Evolutionary conservation across 2,329 filamentous ascomycete species (phyloP).

Genomic region (Lecanicillium sp.): DNA sequence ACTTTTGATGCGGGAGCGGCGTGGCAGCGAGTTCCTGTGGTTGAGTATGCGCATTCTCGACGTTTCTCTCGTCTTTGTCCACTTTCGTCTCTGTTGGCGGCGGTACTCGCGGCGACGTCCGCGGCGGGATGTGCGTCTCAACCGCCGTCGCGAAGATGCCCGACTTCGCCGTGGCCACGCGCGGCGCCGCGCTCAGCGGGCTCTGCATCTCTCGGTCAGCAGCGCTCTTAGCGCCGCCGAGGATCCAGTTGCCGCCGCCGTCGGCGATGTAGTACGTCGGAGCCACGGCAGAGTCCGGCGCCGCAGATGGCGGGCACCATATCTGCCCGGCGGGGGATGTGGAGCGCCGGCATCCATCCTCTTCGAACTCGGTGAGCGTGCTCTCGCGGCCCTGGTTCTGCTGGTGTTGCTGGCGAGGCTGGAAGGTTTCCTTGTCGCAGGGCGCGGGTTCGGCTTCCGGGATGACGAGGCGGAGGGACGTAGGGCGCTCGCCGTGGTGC

Average conservation of each 20-base stretch:
- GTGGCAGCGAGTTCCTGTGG: neutral
- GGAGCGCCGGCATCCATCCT: slow-evolving; percentile 37
- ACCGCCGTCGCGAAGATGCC: neutral
- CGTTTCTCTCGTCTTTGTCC: neutral
- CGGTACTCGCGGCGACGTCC: neutral
- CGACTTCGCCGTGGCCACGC: slow-evolving; percentile 5
- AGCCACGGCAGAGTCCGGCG: slow-evolving; percentile 23
- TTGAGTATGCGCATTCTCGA: neutral
- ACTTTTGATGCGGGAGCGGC: neutral
- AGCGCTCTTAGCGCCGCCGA: slow-evolving; percentile 33
- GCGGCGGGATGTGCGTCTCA: slow-evolving; percentile 2
- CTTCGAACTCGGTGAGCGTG: slow-evolving; percentile 47
- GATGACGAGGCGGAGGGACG: slow-evolving; percentile 4
- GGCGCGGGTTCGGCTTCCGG: slow-evolving; percentile 12
- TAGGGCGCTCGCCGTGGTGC: neutral
- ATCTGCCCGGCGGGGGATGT: slow-evolving; percentile 34
- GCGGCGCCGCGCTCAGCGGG: slow-evolving; percentile 4
- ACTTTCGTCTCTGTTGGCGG: too few relatives aligned
- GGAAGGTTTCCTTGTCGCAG: slow-evolving; percentile 12
- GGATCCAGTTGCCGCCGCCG: slow-evolving; percentile 48
- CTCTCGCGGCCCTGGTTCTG: slow-evolving; percentile 29
- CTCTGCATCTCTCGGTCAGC: slow-evolving; percentile 14
- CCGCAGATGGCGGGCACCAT: slow-evolving; percentile 44
- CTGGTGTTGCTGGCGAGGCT: neutral
- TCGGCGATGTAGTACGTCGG: slow-evolving; percentile 41